Evolutionary conservation across 805 yeast genomes (phyloP), one percentile per base, ranked within the genome.

Genomic region (Saccharomycopsis lassenensis): DNA sequence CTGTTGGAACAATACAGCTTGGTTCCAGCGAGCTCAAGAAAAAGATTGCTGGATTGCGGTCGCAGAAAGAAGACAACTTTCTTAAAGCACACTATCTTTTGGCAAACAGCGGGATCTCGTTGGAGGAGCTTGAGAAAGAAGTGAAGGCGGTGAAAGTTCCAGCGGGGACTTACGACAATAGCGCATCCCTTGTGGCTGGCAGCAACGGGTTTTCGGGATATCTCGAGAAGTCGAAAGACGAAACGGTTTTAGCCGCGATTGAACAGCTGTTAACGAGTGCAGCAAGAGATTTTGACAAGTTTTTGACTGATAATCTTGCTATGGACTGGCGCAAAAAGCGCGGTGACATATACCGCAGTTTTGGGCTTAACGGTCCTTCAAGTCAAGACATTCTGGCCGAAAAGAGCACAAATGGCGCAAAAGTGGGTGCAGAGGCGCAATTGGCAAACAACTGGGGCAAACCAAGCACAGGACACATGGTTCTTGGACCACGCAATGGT

Each of bases 101-200:
- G 29, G 95, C 95, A 4, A 82, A 87, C 1, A 79, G 89, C 50
- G 96, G 96, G 1, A 70, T 86, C 35, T 75, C 83, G 28, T 77
- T 89, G 34, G 94, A 84, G 48, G 91, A 84, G 39, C 74, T 87
- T 26, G 86, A 82, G 46, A 58, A 58, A 55, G 55, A 69, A 47
- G 52, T 67, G 42, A 63, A 66, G 33, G 47, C 68, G 25, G 52
- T 67, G 40, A 57, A 38, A 27, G 18, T 30, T 43, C 45, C 33
- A 24, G n/a, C n/a, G n/a, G 40, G 33, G 23, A 24, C 7, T 26
- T 32, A 6, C 24, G 35, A n/a, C 21, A 23, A 15, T 35, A 40
- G 20, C 14, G 18, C 36, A 2, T 29, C 40, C n/a, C 48, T 49
- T 21, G 34, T 45, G 18, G 50, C 48, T 29, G 44, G 39, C 19